phyloP scores from a whole-genome alignment of 257 asterid species.

The Pogostemon cablin region DNA sequence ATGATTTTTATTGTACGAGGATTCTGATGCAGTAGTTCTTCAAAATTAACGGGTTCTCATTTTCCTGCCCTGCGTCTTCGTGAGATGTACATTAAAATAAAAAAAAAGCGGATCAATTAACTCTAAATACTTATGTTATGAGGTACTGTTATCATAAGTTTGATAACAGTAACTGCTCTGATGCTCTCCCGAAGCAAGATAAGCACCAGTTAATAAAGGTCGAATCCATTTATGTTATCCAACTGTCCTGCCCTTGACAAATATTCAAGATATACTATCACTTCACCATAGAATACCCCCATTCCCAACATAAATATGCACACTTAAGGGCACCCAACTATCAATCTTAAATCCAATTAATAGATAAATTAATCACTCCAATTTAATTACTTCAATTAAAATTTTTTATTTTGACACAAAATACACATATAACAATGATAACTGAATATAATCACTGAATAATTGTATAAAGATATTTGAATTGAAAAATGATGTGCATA shows the following conservation, averaged over 20 bases:
- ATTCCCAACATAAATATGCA: neutral
- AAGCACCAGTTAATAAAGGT: neutral
- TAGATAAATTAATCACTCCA: neutral
- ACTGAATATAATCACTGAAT: neutral
- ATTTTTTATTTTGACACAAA: neutral
- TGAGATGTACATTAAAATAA: neutral
- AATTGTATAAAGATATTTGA: neutral
- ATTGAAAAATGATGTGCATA: neutral
- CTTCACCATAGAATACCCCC: neutral
- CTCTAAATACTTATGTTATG: neutral
- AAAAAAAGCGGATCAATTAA: neutral
- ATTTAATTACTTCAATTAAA: neutral
- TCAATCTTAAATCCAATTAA: neutral
- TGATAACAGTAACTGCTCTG: slow-evolving; percentile 1
- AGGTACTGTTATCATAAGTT: neutral
- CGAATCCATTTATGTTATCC: neutral
- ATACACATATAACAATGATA: no score
- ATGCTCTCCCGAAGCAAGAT: neutral
- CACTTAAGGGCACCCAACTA: neutral
- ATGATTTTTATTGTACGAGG: neutral
- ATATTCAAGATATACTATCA: neutral
- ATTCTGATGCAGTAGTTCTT: neutral
- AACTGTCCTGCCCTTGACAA: neutral
- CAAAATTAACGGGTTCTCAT: neutral
- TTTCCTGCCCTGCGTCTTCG: neutral